These are phyloP conservation scores for Lasiodiplodia gonubiensis DNA, from an alignment of 2,329 filamentous ascomycete species.

Conservation along the genomic window DNA sequence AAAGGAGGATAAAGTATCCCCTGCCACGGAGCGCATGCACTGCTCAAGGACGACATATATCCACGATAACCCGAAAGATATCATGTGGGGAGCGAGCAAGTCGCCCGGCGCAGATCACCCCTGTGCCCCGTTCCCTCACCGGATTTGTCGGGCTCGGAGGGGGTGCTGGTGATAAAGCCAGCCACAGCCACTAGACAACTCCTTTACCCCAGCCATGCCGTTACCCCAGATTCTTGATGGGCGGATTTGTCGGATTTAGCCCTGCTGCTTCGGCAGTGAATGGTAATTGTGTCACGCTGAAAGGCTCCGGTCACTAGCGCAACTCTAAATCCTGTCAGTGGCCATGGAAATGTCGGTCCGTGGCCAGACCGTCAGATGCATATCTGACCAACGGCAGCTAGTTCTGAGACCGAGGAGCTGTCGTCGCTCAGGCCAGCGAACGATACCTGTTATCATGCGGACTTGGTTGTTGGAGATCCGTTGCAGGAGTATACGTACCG, in stretches of 20 bases:
- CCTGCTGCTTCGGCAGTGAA: neutral
- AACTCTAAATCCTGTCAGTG: constrained; percentile 14
- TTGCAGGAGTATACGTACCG: constrained; percentile 9
- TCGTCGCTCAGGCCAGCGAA: neutral
- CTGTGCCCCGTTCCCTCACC: neutral
- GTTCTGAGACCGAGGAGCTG: neutral
- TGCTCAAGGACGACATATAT: neutral
- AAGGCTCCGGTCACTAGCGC: constrained; percentile 7
- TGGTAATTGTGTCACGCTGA: neutral
- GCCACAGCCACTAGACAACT: neutral
- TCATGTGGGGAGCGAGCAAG: neutral
- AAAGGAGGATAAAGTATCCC: neutral
- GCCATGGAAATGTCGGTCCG: neutral
- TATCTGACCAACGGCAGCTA: neutral
- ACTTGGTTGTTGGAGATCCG: constrained; percentile 4
- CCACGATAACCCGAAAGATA: neutral
- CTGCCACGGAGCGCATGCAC: neutral
- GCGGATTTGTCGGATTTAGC: constrained; percentile 26
- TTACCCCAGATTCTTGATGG: constrained; percentile 18
- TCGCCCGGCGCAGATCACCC: neutral
- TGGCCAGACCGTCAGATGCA: neutral
- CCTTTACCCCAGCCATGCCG: constrained; percentile 8
- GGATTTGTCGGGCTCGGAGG: constrained; percentile 15
- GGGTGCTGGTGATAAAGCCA: neutral
- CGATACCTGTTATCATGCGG: neutral